phyloP scores from a whole-genome alignment of 192 early-diverging fungal species.

The Fimicolochytrium jonesii region DNA sequence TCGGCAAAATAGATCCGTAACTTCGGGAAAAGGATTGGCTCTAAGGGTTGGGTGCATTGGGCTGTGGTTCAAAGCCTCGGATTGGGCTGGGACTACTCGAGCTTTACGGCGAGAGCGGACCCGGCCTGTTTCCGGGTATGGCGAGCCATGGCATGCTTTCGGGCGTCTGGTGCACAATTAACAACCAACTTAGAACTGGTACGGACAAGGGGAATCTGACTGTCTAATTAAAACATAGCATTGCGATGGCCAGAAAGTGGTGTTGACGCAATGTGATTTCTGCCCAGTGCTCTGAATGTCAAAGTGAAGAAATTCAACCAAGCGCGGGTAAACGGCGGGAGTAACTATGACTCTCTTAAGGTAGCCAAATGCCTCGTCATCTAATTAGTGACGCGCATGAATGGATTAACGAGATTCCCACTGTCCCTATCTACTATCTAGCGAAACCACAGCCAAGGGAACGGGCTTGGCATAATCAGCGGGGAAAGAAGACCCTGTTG shows the following conservation, averaged over 20 bases:
- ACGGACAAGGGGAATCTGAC: constrained; percentile 77
- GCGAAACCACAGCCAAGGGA: constrained; percentile 70
- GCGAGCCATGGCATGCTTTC: constrained; percentile 7
- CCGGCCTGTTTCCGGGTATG: background rate
- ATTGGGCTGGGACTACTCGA: constrained; percentile 20
- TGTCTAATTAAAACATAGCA: constrained; percentile 87
- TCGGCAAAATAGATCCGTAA: constrained; percentile 83
- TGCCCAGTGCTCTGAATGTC: constrained; percentile 84
- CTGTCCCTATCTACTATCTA: constrained; percentile 54
- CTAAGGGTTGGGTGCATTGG: constrained; percentile 65
- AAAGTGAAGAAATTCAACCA: constrained; percentile 65
- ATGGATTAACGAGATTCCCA: constrained; percentile 59
- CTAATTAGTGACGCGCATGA: constrained; percentile 71
- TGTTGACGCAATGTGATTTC: constrained; percentile 73
- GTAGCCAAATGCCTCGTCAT: constrained; percentile 42
- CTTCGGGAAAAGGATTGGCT: constrained; percentile 82
- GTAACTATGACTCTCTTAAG: constrained; percentile 81
- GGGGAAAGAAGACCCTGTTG: constrained; percentile 65
- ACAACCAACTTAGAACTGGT: constrained; percentile 77
- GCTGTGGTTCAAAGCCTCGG: constrained; percentile 18
- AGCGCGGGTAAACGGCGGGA: constrained; percentile 73
- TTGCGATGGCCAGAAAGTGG: constrained; percentile 71
- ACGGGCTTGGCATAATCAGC: constrained; percentile 68
- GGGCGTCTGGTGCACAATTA: constrained; percentile 45
- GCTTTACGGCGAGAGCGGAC: constrained; percentile 16